Evolutionary conservation across 441 rosid genomes (phyloP), one percentile per base, ranked within the genome.

Genomic region (Iberis amara): DNA sequence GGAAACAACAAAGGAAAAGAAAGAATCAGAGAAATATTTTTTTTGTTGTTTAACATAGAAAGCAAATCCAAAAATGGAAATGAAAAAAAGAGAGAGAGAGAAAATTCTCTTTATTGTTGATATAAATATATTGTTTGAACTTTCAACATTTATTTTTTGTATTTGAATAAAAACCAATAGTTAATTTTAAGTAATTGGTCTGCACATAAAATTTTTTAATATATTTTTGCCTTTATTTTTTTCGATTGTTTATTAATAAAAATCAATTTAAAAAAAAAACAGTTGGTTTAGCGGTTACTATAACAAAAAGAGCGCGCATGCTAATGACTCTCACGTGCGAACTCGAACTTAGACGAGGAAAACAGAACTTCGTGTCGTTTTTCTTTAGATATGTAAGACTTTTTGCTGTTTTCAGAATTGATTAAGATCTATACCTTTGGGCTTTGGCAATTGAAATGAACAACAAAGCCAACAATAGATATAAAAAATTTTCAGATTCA

Each of bases 281-380:
- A n/a, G n/a, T n/a, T n/a, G 47, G 26, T 0, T 24, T 10, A 64
- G 57, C 69, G 63, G 68, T 39, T 43, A n/a, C n/a, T 56, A 11
- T 48, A 36, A 35, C 45, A 6, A 47, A 30, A 28, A 50, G 53
- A 50, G 48, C 63, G 42, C 58, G 57, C 57, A 55, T 64, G 58
- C 41, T 43, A 26, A 47, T 57, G 53, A 50, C 6, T 45, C 46
- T 36, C 44, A 54, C 51, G 55, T 63, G 62, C 11, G 11, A 47
- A 33, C 31, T 33, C 24, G 36, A 50, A 47, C 37, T 33, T 3
- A 53, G 7, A 1, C 0, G 5, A 40, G 24, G 38, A 39, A 24
- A 39, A 33, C 0, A 55, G 8, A 12, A 64, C 50, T 45, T 12
- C 4, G 6, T 65, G 69, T 2, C 7, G 60, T 52, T 21, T 0